These are phyloP conservation scores for Polygonum maritimum DNA, from an alignment of 148 eudicot genomes.

Conservation along the genomic window DNA sequence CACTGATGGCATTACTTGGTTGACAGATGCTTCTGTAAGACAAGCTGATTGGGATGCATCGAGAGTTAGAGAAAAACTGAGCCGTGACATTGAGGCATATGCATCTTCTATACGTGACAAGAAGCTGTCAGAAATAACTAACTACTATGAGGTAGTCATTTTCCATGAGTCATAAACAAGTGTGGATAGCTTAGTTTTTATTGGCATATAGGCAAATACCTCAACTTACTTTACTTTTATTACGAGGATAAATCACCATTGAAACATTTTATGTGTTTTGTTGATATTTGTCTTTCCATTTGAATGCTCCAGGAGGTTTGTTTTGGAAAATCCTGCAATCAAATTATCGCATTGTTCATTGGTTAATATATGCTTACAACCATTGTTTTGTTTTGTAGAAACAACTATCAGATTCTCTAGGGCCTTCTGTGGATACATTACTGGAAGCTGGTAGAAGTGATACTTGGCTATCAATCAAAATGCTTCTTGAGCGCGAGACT, in stretches of 20 bases:
- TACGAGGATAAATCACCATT: no score
- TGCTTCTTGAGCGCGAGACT: constrained; percentile 29
- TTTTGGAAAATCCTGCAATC: no score
- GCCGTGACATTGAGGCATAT: constrained; percentile 39
- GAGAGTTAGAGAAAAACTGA: constrained; percentile 32
- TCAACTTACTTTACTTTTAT: no score
- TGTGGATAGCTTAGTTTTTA: not conserved
- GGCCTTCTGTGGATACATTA: constrained; percentile 30
- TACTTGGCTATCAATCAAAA: constrained; percentile 35
- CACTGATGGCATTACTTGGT: not conserved
- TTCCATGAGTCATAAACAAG: not conserved
- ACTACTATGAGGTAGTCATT: constrained; percentile 26
- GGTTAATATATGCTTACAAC: not conserved
- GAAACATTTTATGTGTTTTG: no score
- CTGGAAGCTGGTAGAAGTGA: constrained; percentile 24
- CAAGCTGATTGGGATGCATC: constrained; percentile 42
- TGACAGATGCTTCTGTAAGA: constrained; percentile 23
- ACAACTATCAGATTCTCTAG: constrained; percentile 19
- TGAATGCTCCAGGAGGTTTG: not conserved
- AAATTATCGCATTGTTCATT: not conserved
- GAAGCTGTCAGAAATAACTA: constrained; percentile 24
- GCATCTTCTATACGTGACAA: constrained; percentile 20
- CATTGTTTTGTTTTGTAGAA: not conserved
- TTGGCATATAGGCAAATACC: no score
- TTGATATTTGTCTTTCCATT: not conserved